Evolutionary conservation across 1,284 basidiomycete genomes (phyloP), one percentile per base, ranked within the genome.

Genomic region (Polyporus tsugae): DNA sequence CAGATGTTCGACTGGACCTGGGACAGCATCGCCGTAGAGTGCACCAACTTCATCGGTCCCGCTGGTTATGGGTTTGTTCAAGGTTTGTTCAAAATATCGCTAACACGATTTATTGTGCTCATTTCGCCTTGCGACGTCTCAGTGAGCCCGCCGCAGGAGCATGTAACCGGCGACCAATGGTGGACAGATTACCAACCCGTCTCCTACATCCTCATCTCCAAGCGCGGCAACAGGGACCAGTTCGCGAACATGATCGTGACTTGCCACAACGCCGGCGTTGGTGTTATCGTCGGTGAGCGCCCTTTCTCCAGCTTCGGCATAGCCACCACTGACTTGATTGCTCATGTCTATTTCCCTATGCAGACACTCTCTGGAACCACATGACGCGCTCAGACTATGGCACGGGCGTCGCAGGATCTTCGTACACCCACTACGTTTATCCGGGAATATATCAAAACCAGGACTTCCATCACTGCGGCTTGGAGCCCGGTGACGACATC

Each of bases 101-200:
- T 5, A 6, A 4, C 44, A 17, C 2, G n/a, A 13, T 38, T 6
- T 0, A 19, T n/a, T 15, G n/a, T 38, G 46, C 29, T 63, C 25
- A 22, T 9, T n/a, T 39, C 38, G n/a, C n/a, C 2, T 11, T 13
- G 42, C 25, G 11, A 19, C 22, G 2, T 38, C 7, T 6, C 75
- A 87, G 86, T 85, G 65, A 85, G 83, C 75, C 85, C 84, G 4
- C 81, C 85, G 4, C 79, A 81, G 62, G 86, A 87, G 69, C 83
- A 85, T 70, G 77, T 87, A 58, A 75, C 77, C 29, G 88, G 89
- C 7, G 29, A 76, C 7, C 82, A 89, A 73, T 91, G 89, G 89
- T 91, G 89, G 89, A 90, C 89, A 0, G 89, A 90, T 75, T 91
- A 91, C 74, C 89, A 91, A 72, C 87, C 88, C 4, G 89, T 90